phyloP scores from a whole-genome alignment of 164 flowering plant genomes.

The Vitis amurensis region DNA sequence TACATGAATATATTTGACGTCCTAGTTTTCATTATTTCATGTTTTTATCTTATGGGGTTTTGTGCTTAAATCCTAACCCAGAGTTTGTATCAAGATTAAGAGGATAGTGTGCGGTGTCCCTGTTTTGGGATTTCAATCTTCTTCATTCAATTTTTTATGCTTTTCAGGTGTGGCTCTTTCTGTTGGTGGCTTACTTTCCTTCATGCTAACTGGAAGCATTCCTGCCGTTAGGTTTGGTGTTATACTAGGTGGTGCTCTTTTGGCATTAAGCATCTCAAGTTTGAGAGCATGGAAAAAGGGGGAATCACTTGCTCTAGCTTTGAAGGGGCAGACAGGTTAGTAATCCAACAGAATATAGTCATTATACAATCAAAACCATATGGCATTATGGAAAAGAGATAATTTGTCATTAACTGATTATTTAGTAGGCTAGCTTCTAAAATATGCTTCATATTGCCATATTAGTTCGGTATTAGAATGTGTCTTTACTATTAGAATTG shows the following conservation, averaged over 20 bases:
- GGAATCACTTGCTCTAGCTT: conserved; percentile 37
- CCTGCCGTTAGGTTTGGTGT: conserved; percentile 90
- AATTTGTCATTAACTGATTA: neutral
- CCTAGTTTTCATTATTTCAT: neutral
- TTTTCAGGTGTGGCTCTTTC: conserved; percentile 74
- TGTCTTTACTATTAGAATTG: neutral
- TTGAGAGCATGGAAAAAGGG: conserved; percentile 63
- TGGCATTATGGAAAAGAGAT: neutral
- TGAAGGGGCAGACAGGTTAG: conserved; percentile 90
- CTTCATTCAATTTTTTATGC: conserved; percentile 2
- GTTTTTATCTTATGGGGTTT: neutral
- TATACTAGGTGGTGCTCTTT: conserved; percentile 78
- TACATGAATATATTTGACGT: neutral
- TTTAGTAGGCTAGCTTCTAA: neutral
- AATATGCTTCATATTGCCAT: neutral
- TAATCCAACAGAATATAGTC: neutral
- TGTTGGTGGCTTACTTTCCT: conserved; percentile 77
- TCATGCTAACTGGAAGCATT: conserved; percentile 85
- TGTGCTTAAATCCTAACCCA: neutral
- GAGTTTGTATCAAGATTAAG: neutral
- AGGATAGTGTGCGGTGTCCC: neutral
- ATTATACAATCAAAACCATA: neutral
- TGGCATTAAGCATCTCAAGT: conserved; percentile 75
- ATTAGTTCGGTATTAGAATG: neutral
- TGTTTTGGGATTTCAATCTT: neutral